Conservation (phyloP, 345 rosid genomes). For the Raphanus sativus region DNA sequence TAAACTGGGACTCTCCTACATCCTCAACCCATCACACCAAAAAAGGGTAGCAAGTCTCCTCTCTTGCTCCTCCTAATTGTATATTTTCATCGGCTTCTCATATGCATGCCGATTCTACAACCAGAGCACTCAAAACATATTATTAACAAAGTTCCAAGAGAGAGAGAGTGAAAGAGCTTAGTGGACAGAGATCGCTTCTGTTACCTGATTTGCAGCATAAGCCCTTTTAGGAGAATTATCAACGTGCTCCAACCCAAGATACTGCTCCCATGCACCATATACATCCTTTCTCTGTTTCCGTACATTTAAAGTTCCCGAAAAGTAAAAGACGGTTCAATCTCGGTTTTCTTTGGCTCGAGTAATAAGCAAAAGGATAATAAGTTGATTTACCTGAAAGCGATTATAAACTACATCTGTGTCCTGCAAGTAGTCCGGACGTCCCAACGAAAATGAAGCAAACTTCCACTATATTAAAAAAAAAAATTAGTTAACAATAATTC, state of each 20-base stretch:
- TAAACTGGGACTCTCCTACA: neutral
- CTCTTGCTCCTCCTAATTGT: neutral
- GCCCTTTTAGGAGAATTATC: conserved; percentile 82
- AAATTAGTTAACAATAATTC: neutral
- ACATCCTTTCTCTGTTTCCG: conserved; percentile 57
- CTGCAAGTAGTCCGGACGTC: conserved; percentile 83
- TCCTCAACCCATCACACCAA: neutral
- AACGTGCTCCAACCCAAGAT: conserved; percentile 89
- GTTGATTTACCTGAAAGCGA: conserved; percentile 71
- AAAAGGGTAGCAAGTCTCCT: neutral
- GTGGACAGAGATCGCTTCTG: neutral
- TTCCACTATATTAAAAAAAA: conserved; percentile 60
- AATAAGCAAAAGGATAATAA: neutral
- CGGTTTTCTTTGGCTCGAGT: neutral
- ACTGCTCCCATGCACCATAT: conserved; percentile 32
- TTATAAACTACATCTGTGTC: conserved; percentile 70
- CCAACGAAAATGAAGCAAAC: conserved; percentile 81
- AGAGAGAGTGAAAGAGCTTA: neutral
- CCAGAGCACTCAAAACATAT: conserved; percentile 9
- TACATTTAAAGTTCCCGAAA: neutral
- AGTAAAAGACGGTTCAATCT: neutral
- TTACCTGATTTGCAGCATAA: conserved; percentile 74
- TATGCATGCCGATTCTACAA: neutral
- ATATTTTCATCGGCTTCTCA: neutral
- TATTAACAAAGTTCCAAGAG: neutral